Evolutionary conservation across 169 alveolate genomes (phyloP).

Genomic region (Babesia gibsoni): DNA sequence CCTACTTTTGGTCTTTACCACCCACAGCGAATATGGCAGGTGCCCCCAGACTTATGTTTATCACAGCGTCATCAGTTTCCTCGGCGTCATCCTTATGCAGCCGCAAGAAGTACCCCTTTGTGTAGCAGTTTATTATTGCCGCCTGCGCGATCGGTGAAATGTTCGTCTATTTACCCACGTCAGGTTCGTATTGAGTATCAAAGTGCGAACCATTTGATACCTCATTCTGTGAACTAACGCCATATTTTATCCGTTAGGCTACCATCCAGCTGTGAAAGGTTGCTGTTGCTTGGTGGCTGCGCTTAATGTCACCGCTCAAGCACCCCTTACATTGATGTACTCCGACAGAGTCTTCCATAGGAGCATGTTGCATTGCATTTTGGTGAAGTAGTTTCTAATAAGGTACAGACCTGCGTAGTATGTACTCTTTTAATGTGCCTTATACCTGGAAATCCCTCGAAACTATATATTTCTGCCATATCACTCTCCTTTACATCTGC

Average conservation of each 20-base stretch:
- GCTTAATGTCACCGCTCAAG: background rate
- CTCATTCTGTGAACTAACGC: slow-evolving; percentile 39
- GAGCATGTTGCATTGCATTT: slow-evolving; percentile 20
- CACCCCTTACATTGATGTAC: slow-evolving; percentile 47
- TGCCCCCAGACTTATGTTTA: slow-evolving; percentile 62
- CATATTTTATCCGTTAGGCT: slow-evolving; percentile 34
- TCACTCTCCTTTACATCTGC: background rate
- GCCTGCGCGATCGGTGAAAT: slow-evolving; percentile 7
- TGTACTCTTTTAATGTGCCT: background rate
- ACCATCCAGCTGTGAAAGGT: slow-evolving; percentile 27
- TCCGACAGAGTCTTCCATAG: slow-evolving; percentile 35
- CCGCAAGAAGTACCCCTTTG: slow-evolving; percentile 46
- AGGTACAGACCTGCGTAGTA: slow-evolving; percentile 28
- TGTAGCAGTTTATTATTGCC: slow-evolving; percentile 61
- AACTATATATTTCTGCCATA: slow-evolving; percentile 36
- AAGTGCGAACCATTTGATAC: slow-evolving; percentile 16
- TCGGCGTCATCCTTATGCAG: slow-evolving; percentile 68
- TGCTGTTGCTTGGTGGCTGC: slow-evolving; percentile 67
- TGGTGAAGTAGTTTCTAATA: slow-evolving; percentile 44
- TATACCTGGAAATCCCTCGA: slow-evolving; percentile 60
- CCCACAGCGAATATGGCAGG: slow-evolving; percentile 62
- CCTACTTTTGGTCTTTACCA: slow-evolving; percentile 46
- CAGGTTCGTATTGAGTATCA: slow-evolving; percentile 34
- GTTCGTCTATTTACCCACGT: slow-evolving; percentile 11
- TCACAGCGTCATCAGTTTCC: slow-evolving; percentile 60